phyloP scores from a whole-genome alignment of 257 asterid genomes.

The Penstemon eatonii region DNA sequence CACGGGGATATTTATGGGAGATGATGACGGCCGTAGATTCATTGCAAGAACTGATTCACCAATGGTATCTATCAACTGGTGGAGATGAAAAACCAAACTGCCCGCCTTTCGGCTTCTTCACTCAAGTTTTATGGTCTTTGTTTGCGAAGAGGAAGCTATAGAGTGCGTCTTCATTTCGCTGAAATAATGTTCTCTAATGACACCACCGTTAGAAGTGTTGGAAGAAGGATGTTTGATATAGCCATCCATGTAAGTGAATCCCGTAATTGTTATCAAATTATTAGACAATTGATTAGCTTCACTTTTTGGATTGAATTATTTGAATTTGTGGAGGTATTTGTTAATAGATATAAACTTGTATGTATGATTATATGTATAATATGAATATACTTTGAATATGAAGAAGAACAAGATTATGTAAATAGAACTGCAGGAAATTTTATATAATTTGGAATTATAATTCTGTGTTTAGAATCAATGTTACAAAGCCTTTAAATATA shows the following conservation, averaged over 20 bases:
- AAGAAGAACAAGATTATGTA: too few relatives aligned
- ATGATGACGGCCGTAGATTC: not conserved
- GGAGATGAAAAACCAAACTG: slow-evolving; percentile 55
- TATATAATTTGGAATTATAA: too few relatives aligned
- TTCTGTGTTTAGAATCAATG: too few relatives aligned
- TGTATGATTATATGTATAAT: too few relatives aligned
- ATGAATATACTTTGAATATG: too few relatives aligned
- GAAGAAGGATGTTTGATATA: slow-evolving; percentile 76
- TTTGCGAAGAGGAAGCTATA: slow-evolving; percentile 72
- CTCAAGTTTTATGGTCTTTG: slow-evolving; percentile 75
- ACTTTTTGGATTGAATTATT: too few relatives aligned
- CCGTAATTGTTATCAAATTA: too few relatives aligned
- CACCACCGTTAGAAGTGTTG: slow-evolving; percentile 59
- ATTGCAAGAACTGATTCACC: slow-evolving; percentile 33
- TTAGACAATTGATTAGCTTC: too few relatives aligned
- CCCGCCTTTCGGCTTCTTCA: slow-evolving; percentile 71
- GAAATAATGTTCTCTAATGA: slow-evolving; percentile 60
- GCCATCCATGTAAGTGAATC: slow-evolving; percentile 67
- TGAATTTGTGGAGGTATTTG: too few relatives aligned
- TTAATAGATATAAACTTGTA: too few relatives aligned
- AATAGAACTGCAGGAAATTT: too few relatives aligned
- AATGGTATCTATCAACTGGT: slow-evolving; percentile 30
- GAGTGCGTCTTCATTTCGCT: slow-evolving; percentile 86
- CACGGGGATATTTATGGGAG: slow-evolving; percentile 56
- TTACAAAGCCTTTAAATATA: too few relatives aligned